Evolutionary conservation across 306 rosid genomes (phyloP), one percentile per base, ranked within the genome.

Genomic region (Canavalia gladiata): DNA sequence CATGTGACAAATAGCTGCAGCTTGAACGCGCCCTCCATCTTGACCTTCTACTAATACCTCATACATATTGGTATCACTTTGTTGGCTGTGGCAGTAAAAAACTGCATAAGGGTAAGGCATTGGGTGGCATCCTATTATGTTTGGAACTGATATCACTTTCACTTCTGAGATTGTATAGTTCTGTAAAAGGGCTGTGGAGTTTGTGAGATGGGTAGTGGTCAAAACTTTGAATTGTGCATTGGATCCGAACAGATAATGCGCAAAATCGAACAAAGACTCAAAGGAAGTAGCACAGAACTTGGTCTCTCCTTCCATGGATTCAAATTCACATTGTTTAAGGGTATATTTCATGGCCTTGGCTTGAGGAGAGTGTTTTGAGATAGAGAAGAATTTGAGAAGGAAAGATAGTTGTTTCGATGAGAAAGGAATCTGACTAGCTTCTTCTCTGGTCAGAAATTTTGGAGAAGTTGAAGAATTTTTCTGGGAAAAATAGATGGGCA

Each of bases 21-120:
- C 90, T 50, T 90, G 71, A 77, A 94, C 87, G 11, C 65, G 42
- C 30, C 78, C 92, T 47, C 94, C 96, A 82, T 88, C 75, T 13
- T 87, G 90, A 25, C 93, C 94, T 10, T 62, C 84, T 0, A 94
- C 77, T 5, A 74, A 56, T 51, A 90, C 81, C 74, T 90, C 87
- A 84, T 84, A 90, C 13, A 94, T 12, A 69, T 47, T 86, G 5
- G 84, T 86, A 34, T 87, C 89, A 35, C 82, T 80, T 46, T 86
- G 49, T 29, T 89, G 94, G 77, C 90, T 59, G 43, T 94, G 96
- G 75, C 97, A 92, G 10, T 89, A 94, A 71, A 84, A 90, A 8
- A 94, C 87, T 31, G 92, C 97, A 55, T 84, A 88, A 75, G 98
- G 98, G 82, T 90, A 94, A 56, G 97, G 93, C 95, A 88, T 67